Conservation (phyloP, 2,329 filamentous ascomycete genomes). For the Sarocladium strictum region DNA sequence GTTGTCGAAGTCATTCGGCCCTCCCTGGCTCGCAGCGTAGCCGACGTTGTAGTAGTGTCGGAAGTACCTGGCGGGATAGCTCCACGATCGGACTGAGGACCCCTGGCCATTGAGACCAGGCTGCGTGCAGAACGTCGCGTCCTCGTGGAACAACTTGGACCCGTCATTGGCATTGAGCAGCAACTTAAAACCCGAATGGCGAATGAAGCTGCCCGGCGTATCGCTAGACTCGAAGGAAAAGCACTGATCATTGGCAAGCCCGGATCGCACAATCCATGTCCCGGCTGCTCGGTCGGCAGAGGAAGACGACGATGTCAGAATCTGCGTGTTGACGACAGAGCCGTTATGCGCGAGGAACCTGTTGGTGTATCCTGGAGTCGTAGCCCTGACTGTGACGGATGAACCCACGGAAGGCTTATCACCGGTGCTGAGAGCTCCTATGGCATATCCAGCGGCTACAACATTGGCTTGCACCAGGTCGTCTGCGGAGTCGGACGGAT, state of each 20-base stretch:
- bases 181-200: constrained; percentile 49
- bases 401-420: no score
- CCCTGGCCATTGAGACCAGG: constrained; percentile 44
- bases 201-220: constrained; percentile 50
- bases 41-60: constrained; percentile 37
- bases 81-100: constrained; percentile 48
- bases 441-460: constrained; percentile 55
- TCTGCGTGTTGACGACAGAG: constrained; percentile 46
- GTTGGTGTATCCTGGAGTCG: constrained; percentile 46
- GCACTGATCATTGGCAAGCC: constrained; percentile 49
- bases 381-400: constrained; percentile 43
- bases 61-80: constrained; percentile 52
- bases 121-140: constrained; percentile 57
- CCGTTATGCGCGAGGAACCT: constrained; percentile 50
- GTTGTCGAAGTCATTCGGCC: constrained; percentile 46
- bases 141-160: constrained; percentile 50
- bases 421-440: no score
- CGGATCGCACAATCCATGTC: constrained; percentile 47
- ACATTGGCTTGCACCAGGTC: constrained; percentile 54
- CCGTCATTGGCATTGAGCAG: constrained; percentile 44
- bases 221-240: constrained; percentile 56
- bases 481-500: constrained; percentile 54
- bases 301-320: constrained; percentile 44
- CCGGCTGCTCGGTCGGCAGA: constrained; percentile 43
- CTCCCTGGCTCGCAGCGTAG: constrained; percentile 47